phyloP scores from a whole-genome alignment of 768 basidiomycete species.

The Crassisporium funariophilum region DNA sequence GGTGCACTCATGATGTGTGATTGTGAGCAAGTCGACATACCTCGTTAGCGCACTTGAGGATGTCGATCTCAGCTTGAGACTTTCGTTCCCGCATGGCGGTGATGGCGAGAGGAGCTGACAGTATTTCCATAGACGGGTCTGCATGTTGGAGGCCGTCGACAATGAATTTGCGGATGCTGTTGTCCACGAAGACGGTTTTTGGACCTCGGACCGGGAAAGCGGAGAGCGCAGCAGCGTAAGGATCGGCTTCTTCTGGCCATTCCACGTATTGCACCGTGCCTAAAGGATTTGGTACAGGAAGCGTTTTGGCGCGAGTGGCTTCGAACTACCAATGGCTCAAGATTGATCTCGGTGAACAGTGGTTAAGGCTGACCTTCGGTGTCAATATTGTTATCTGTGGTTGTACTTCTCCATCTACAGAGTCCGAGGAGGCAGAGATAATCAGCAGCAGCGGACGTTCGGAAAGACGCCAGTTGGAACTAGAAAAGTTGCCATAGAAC shows the following conservation, averaged over 20 bases:
- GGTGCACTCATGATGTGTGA: not conserved
- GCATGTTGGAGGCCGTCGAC: conserved; percentile 60
- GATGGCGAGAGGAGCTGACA: conserved; percentile 56
- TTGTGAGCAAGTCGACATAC: conserved; percentile 35
- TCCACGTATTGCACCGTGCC: conserved; percentile 47
- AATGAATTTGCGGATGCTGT: conserved; percentile 60
- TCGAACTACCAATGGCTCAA: conserved; percentile 54
- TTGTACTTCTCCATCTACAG: conserved; percentile 16
- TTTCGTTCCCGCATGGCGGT: conserved; percentile 74
- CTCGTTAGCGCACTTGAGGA: conserved; percentile 81
- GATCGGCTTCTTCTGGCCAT: conserved; percentile 71
- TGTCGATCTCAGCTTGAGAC: conserved; percentile 64
- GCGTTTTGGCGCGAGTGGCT: conserved; percentile 62
- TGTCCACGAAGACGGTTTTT: conserved; percentile 61
- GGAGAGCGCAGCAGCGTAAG: conserved; percentile 53
- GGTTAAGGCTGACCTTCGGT: conserved; percentile 56
- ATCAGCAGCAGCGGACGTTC: conserved; percentile 80
- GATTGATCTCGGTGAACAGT: too few species aligned
- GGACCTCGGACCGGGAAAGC: conserved; percentile 16
- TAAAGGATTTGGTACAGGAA: conserved; percentile 51
- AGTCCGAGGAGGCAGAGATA: conserved; percentile 44
- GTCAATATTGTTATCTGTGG: conserved; percentile 65
- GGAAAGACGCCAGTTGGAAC: conserved; percentile 64
- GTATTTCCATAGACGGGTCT: conserved; percentile 28
- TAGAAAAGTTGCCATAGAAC: conserved; percentile 76